A percentile compares a stretch with the other conserved stretches of the same genome.
Evolutionary conservation across 164 flowering plant genomes (phyloP).

Genomic region (Tetrastigma voinierianum): DNA sequence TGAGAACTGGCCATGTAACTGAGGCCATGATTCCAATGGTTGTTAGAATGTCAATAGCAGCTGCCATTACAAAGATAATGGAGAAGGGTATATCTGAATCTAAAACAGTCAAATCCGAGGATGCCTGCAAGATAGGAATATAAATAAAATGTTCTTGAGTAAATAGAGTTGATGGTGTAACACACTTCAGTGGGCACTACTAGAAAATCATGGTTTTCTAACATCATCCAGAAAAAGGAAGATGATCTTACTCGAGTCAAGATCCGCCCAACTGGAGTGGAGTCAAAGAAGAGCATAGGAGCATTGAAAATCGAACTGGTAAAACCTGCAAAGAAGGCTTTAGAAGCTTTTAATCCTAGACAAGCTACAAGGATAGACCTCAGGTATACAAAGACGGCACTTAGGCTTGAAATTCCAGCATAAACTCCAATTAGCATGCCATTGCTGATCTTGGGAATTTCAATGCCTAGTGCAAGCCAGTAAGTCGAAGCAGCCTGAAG

Average conservation of each 20-base stretch:
- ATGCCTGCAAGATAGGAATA: conserved; percentile 48
- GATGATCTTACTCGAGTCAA: conserved; percentile 61
- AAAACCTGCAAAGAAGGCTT: conserved; percentile 66
- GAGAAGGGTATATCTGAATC: conserved; percentile 77
- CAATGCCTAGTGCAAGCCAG: conserved; percentile 74
- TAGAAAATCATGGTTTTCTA: background rate
- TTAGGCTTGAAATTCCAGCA: conserved; percentile 45
- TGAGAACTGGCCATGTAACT: conserved; percentile 86
- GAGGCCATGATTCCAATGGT: conserved; percentile 58
- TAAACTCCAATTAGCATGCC: conserved; percentile 60
- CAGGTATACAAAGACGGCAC: conserved; percentile 51
- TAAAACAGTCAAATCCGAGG: conserved; percentile 74
- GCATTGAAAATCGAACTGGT: conserved; percentile 67
- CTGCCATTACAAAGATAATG: conserved; percentile 35
- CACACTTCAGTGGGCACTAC: background rate
- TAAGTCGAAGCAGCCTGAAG: conserved; percentile 65
- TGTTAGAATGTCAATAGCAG: conserved; percentile 36
- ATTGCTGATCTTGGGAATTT: conserved; percentile 40
- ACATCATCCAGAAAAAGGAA: background rate
- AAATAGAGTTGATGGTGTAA: too few species aligned
- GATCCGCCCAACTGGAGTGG: conserved; percentile 90
- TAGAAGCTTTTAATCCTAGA: conserved; percentile 74
- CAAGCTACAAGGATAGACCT: conserved; percentile 51
- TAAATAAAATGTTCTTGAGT: background rate
- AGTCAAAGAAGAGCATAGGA: conserved; percentile 90